Base-by-base conservation (phyloP, 176 grass and related monocot genomes). In the Bromus sterilis region DNA sequence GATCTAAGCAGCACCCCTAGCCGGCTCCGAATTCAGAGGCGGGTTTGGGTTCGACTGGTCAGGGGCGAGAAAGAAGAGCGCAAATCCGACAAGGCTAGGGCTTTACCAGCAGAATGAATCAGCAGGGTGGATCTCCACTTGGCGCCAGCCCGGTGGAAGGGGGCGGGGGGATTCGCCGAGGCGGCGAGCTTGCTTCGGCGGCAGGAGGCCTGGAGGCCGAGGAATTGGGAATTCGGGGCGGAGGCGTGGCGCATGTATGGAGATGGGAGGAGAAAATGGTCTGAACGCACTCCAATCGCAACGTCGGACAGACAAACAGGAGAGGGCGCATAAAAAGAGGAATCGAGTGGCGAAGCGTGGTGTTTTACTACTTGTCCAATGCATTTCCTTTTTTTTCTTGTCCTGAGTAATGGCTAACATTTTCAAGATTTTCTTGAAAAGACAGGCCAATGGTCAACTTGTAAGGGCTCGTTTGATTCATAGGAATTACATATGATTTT, bases 261-360 rank as follows among this genome's bases (percentile, higher is more conserved):
- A 49, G 65, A 64, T 34, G 34, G 32, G 70, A 53, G 41, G 63
- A 78, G 55, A 74, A 87, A 82, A 82, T 87, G 63, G 72, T 77
- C 79, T 70, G 40, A 77, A 42, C 58, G 70, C 69, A 68, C 78
- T 70, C 66, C 64, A 78, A 82, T 87, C 53, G 76, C 79, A 60
- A 33, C 79, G 85, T 69, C 53, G 33, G 79, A n/a, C 44, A 51
- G 66, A 73, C 61, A 78, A 31, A 65, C 51, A 24, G 24, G 26
- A 71, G 67, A 71, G 37, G 44, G 33, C 13, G 31, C 31, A 63
- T 11, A 71, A 71, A 26, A 62, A 62, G 15, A 40, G 59, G 53
- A 78, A 21, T 40, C 24, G 35, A 82, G 28, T 42, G 68, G 72
- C 32, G 26, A 76, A 11, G 44, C 40, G 41, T 79, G 83, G 16